phyloP scores from a whole-genome alignment of 495 filamentous ascomycete species.

The Thermothielavioides terrestris region DNA sequence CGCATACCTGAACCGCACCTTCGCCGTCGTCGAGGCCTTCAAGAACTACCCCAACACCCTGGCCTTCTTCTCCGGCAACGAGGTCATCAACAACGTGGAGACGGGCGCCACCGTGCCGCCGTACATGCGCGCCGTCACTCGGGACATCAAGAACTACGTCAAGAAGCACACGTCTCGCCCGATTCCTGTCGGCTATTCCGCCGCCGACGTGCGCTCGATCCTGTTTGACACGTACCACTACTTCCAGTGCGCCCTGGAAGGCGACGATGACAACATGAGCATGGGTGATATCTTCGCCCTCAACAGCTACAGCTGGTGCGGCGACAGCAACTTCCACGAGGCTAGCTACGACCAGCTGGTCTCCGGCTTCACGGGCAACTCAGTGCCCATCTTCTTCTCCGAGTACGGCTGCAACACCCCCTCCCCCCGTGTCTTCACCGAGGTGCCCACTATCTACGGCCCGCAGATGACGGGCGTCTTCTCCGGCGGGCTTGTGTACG shows the following conservation, averaged over 20 bases:
- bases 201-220: conserved; percentile 77
- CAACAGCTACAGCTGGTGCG: conserved; percentile 96
- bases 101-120: conserved; percentile 49
- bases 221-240: conserved; percentile 75
- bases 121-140: conserved; percentile 75
- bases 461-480: conserved; percentile 67
- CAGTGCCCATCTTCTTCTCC: conserved; percentile 88
- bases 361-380: conserved; percentile 57
- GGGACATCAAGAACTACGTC: conserved; percentile 75
- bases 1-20: conserved; percentile 72
- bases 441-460: conserved; percentile 74
- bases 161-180: conserved; percentile 33
- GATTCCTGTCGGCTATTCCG: conserved; percentile 54
- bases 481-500: conserved; percentile 83
- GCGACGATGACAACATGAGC: conserved; percentile 54
- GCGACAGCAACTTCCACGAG: conserved; percentile 58
- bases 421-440: conserved; percentile 70
- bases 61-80: conserved; percentile 90
- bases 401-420: conserved; percentile 92
- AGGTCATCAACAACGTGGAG: conserved; percentile 69
- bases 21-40: conserved; percentile 89
- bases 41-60: conserved; percentile 84
- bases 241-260: conserved; percentile 67
- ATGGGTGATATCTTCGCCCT: conserved; percentile 82
- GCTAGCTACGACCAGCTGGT: conserved; percentile 67